A percentile compares a stretch with the other conserved stretches of the same genome.
These are phyloP conservation scores for Phytophthora agathidicida DNA, from an alignment of 352 stramenopile genomes.

Conservation along the genomic window DNA sequence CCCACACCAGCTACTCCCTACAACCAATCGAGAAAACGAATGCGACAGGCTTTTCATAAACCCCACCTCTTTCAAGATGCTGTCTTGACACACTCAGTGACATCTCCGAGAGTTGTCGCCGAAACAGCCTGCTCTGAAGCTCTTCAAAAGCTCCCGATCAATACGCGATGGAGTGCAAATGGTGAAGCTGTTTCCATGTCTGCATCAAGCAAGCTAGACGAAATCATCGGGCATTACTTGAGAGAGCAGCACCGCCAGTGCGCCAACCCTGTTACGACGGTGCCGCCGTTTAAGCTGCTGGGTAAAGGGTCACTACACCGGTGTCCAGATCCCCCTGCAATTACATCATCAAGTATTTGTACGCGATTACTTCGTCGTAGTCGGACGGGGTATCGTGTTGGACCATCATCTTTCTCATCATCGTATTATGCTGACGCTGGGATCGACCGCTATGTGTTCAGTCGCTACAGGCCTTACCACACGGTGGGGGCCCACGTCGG, in stretches of 20 bases:
- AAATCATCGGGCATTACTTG: conserved; percentile 89
- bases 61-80: conserved; percentile 43
- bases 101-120: conserved; percentile 19
- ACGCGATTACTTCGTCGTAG: conserved; percentile 58
- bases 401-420: conserved; percentile 46
- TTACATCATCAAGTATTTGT: conserved; percentile 66
- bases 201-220: conserved; percentile 64
- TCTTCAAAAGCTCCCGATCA: conserved; percentile 43
- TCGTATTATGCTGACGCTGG: conserved; percentile 66
- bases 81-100: conserved; percentile 17
- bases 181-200: conserved; percentile 8
- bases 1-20: conserved; percentile 16
- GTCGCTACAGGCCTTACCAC: conserved; percentile 74
- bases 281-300: conserved; percentile 85
- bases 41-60: conserved; percentile 33
- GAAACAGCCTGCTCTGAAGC: conserved; percentile 24
- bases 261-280: conserved; percentile 83
- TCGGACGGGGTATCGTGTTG: conserved; percentile 53
- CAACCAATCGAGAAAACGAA: conserved; percentile 39
- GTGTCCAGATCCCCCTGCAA: conserved; percentile 70
- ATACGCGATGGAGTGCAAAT: conserved; percentile 37
- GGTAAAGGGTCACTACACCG: conserved; percentile 60
- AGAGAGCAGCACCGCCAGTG: conserved; percentile 90
- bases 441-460: conserved; percentile 82
- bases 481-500: conserved; percentile 56